phyloP scores from a whole-genome alignment of 1,284 basidiomycete genomes.

The Irpex sp. region DNA sequence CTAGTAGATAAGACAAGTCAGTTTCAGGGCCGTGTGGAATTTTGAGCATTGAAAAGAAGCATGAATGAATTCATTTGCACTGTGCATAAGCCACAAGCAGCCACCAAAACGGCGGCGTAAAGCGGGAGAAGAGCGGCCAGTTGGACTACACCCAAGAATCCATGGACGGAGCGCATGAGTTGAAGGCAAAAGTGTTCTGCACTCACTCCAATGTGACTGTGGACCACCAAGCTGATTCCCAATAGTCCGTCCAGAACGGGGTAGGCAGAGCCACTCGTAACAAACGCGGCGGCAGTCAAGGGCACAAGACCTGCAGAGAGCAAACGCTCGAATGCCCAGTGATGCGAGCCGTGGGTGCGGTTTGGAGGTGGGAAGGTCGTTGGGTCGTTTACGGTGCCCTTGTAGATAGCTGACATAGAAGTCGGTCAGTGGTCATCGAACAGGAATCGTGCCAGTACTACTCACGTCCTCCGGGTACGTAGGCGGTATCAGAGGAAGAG shows the following conservation, averaged over 20 bases:
- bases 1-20: conserved; percentile 30
- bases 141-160: background rate
- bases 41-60: background rate
- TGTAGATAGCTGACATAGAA: conserved; percentile 69
- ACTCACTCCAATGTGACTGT: conserved; percentile 91
- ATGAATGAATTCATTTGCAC: too few species aligned
- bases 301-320: conserved; percentile 88
- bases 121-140: background rate
- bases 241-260: conserved; percentile 88
- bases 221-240: conserved; percentile 84
- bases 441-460: conserved; percentile 19
- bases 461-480: conserved; percentile 72
- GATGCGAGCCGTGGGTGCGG: conserved; percentile 87
- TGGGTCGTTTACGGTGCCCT: conserved; percentile 95
- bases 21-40: background rate
- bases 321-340: conserved; percentile 97
- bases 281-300: conserved; percentile 80
- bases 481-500: conserved; percentile 30
- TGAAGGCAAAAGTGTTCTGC: background rate
- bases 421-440: background rate
- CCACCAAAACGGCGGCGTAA: background rate
- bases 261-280: conserved; percentile 65
- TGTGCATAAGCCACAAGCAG: background rate
- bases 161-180: background rate
- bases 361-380: conserved; percentile 83